Conservation (phyloP, 2,329 filamentous ascomycete species). For the Nothophoma quercina region DNA sequence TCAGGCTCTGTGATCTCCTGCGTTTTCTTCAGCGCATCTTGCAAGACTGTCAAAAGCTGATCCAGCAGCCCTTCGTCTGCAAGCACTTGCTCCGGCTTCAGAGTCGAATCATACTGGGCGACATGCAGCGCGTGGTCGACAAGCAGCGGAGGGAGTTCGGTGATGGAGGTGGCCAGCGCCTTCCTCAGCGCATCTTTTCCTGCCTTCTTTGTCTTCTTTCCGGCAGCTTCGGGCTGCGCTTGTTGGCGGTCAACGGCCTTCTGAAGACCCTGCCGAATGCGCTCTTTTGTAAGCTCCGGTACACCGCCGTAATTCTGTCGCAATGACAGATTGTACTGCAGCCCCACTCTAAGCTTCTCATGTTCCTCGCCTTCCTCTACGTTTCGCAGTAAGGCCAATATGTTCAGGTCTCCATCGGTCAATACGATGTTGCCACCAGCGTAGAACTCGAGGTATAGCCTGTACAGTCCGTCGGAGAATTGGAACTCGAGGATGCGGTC, state of each 20-base stretch:
- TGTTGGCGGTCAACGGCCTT: constrained; percentile 68
- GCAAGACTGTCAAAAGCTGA: constrained; percentile 71
- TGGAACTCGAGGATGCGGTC: constrained; percentile 91
- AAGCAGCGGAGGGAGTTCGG: constrained; percentile 85
- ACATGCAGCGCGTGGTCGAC: constrained; percentile 83
- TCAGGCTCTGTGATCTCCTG: constrained; percentile 72
- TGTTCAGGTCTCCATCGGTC: constrained; percentile 83
- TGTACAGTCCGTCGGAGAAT: constrained; percentile 90
- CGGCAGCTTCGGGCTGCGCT: constrained; percentile 55
- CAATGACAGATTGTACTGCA: constrained; percentile 80
- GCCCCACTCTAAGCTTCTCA: constrained; percentile 78
- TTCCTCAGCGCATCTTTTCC: constrained; percentile 78
- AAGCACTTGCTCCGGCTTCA: constrained; percentile 74
- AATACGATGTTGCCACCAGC: constrained; percentile 94
- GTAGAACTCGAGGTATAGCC: constrained; percentile 93
- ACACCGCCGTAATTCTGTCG: constrained; percentile 84
- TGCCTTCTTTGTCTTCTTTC: constrained; percentile 76
- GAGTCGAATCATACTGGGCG: constrained; percentile 72
- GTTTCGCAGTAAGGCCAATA: constrained; percentile 79
- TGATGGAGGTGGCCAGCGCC: constrained; percentile 82
- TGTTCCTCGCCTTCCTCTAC: constrained; percentile 84
- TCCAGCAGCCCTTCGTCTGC: constrained; percentile 70
- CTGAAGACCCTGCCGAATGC: constrained; percentile 73
- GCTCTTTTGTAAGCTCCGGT: constrained; percentile 75
- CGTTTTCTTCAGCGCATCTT: constrained; percentile 74